Evolutionary conservation across 1,139 yeast genomes (phyloP), one percentile per base, ranked within the genome.

Genomic region (Geotrichum histeridarum): DNA sequence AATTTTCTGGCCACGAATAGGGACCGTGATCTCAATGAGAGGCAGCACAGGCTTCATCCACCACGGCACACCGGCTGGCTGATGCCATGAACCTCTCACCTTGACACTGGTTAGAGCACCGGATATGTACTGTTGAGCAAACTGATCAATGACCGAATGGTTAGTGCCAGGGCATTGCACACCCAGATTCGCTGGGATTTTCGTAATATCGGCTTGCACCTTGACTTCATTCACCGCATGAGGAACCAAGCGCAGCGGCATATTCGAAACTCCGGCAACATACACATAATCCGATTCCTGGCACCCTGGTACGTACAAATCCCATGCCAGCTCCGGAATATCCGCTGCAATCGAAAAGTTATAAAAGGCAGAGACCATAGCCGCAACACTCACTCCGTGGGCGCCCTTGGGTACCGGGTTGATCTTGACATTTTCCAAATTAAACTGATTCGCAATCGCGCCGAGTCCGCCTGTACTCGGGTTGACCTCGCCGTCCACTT

Each of bases 261-360:
- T 27, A n/a, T 64, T 62, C 6, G 45, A 47, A 7, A 61, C 64
- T 1, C 54, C 54, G 6, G 65, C 53, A 2, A 63, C 57, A n/a
- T 48, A 27, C 32, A 62, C 35, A n/a, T 22, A 44, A 37, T 51
- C 53, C 15, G 49, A 54, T 7, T 46, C 53, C 9, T 48, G 47
- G 56, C 68, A 65, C 2, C 67, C 67, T 1, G 62, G 60, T 17
- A 65, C 55, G 27, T 45, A 58, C 35, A 64, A 31, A 11, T 53
- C 55, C 68, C 68, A 65, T 2, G 50, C 43, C 11, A 64, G 51
- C 35, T 59, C 50, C 6, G 53, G 54, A 3, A 55, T 37, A 14
- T 36, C 31, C 4, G 60, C 59, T 14, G 53, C 52, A 1, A 60
- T 48, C 3, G 64, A 57, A 9, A 54, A 57, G n/a, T 51, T 49